Percentiles rank a stretch among this genome's conserved stretches.
Evolutionary conservation across 2,329 filamentous ascomycete genomes (phyloP).

Genomic region (Cytospora leucostoma): DNA sequence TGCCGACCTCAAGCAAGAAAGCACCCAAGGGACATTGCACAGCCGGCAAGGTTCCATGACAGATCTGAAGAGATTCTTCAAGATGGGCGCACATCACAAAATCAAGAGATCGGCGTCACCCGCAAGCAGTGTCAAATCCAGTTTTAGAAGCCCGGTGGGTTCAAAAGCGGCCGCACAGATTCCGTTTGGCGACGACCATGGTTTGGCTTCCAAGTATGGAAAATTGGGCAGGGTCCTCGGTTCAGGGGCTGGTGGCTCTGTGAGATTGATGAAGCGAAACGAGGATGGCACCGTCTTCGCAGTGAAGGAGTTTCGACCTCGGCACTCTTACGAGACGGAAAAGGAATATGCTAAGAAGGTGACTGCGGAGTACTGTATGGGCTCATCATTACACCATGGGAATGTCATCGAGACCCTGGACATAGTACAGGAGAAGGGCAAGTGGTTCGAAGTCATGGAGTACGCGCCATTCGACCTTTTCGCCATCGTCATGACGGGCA

Average conservation of each 20-base stretch:
- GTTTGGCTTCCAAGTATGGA: slow-evolving; percentile 86
- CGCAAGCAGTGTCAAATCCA: slow-evolving; percentile 54
- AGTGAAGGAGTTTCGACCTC: slow-evolving; percentile 92
- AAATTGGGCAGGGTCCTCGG: slow-evolving; percentile 94
- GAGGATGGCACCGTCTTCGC: slow-evolving; percentile 94
- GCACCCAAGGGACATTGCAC: slow-evolving; percentile 48
- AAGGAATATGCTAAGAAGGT: slow-evolving; percentile 98
- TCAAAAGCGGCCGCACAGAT: slow-evolving; percentile 61
- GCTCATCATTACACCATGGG: slow-evolving; percentile 93
- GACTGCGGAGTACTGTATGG: slow-evolving; percentile 97
- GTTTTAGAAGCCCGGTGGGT: slow-evolving; percentile 49
- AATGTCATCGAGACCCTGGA: slow-evolving; percentile 98
- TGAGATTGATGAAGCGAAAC: slow-evolving; percentile 89
- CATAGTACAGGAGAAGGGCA: slow-evolving; percentile 89
- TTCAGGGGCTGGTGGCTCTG: slow-evolving; percentile 91
- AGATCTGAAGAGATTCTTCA: slow-evolving; percentile 96
- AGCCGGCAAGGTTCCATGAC: slow-evolving; percentile 80
- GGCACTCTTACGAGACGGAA: slow-evolving; percentile 90
- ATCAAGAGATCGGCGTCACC: slow-evolving; percentile 69
- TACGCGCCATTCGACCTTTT: slow-evolving; percentile 96
- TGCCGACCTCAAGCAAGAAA: slow-evolving; percentile 47
- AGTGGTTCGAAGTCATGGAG: slow-evolving; percentile 99
- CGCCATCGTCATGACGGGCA: slow-evolving; percentile 98
- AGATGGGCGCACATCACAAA: slow-evolving; percentile 69
- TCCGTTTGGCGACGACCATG: slow-evolving; percentile 93